Evolutionary conservation across 1,284 basidiomycete genomes (phyloP).

Genomic region (Leccinum solheimii): DNA sequence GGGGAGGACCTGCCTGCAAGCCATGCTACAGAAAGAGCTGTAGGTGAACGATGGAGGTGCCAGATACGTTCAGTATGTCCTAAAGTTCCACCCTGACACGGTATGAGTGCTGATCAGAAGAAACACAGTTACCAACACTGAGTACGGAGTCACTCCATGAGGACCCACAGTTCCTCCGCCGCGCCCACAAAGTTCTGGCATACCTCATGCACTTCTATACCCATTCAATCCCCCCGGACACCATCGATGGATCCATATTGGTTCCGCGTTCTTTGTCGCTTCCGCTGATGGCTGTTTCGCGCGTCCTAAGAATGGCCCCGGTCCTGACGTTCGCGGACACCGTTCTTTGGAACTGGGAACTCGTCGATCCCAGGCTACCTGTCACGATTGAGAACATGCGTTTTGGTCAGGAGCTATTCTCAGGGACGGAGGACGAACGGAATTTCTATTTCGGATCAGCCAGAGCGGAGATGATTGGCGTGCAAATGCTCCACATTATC

Average conservation of each 20-base stretch:
- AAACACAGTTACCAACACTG: conserved; percentile 66
- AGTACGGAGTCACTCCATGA: conserved; percentile 51
- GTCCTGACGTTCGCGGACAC: conserved; percentile 95
- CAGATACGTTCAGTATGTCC: conserved; percentile 61
- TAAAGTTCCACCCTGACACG: conserved; percentile 3
- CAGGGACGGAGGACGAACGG: conserved; percentile 80
- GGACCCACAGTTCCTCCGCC: conserved; percentile 65
- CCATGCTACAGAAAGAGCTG: conserved; percentile 48
- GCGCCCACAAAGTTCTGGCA: conserved; percentile 87
- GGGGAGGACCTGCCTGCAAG: conserved; percentile 58
- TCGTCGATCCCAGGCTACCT: conserved; percentile 53
- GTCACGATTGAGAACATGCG: conserved; percentile 63
- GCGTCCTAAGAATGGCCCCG: conserved; percentile 81
- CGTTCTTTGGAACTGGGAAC: conserved; percentile 92
- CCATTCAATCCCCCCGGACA: conserved; percentile 66
- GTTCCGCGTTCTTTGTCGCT: conserved; percentile 79
- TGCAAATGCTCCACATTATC: conserved; percentile 84
- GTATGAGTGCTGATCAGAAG: conserved; percentile 17
- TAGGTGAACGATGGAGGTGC: conserved; percentile 68
- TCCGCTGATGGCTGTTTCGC: conserved; percentile 80
- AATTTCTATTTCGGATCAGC: conserved; percentile 90
- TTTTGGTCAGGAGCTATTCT: conserved; percentile 71
- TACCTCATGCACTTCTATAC: conserved; percentile 91
- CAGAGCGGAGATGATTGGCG: conserved; percentile 83
- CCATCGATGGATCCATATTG: conserved; percentile 42